Evolutionary conservation across 768 basidiomycete genomes (phyloP), one percentile per base, ranked within the genome.

Genomic region (Russula virescens): DNA sequence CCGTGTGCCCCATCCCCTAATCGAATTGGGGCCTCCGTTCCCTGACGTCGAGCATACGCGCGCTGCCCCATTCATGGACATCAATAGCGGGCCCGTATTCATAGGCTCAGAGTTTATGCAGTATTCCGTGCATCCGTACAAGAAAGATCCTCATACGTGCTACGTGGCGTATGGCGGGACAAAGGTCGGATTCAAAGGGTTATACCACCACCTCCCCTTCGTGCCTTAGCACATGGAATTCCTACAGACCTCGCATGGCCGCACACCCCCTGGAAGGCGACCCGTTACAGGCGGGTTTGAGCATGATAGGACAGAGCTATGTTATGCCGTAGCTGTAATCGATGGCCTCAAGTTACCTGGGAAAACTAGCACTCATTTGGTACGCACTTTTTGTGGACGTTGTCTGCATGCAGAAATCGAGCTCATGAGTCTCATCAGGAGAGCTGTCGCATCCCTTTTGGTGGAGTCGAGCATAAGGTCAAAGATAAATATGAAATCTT

Each of bases 221-320:
- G 80, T 82, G 46, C 74, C 78, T 0, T 72, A 75, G 26, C 81
- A 80, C 57, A 93, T 93, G 90, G 89, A 89, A 71, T 89, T 82
- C 78, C 86, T 92, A 8, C 75, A 51, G 0, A 82, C 89, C 0
- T 79, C 81, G 13, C 71, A 81, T 60, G 90, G 90, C 3, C 75
- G 73, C 48, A 77, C 89, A 57, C 85, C 89, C 6, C 65, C 71
- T 3, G 84, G 83, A 5, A 76, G 84, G 38, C 72, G 75, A 16
- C 85, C 86, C 0, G 77, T 91, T 19, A 83, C 87, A 67, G 91
- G 88, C 1, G 89, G 87, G 1, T 88, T 89, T 64, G 90, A 92
- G 73, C 84, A 88, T 38, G 72, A 76, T 62, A 88, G 88, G 1
- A 72, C 70, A 9, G 83, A 81, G 71, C 74, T 91, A 48, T 91